Base-by-base conservation (phyloP, 2,329 filamentous ascomycete genomes). In the Meredithiella fracta region DNA sequence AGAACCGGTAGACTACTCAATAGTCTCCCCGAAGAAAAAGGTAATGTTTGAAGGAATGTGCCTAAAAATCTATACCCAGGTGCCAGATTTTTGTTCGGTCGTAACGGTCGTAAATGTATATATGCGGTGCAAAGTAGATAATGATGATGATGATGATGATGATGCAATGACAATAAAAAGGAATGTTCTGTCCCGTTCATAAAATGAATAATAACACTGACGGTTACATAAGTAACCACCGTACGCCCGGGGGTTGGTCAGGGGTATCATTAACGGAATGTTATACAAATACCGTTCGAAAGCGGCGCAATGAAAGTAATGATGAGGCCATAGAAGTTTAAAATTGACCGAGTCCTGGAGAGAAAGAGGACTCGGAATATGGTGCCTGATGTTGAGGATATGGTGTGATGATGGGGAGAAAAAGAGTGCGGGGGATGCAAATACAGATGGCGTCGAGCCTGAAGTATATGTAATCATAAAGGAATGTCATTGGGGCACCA, bases 11-110 rank as follows among this genome's bases (percentile, higher is more conserved):
- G 40, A 44, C 40, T 44, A 44, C 15, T 44, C 40, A 44, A 44
- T 44, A 44, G 3, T 20, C 40, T 22, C 40, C 40, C 40, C 15
- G 20, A 34, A 34, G 29, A 44, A 44, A 44, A 44, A 44, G 40
- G 40, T 44, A 44, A 17, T 44, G 40, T 44, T n/a, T 38, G 51
- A 58, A 58, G 51, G 52, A 58, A 52, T 52, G 56, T 58, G 52
- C 53, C 52, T 58, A 47, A 58, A 58, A 58, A 51, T 52, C 55
- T 57, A 52, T 53, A 53, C 44, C 51, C 52, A 58, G 38, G 47
- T 54, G 47, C 56, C 47, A 58, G 56, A 58, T 58, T 58, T 57
- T 58, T 58, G 56, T 53, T 58, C 56, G 56, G 56, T 58, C 56
- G 38, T 58, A 54, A 58, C 56, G 31, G 55, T 57, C 55, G 55